Percentiles rank a stretch among this genome's conserved stretches.
Evolutionary conservation across 116 monocot species (phyloP).

Genomic region (Posidonia oceanica): DNA sequence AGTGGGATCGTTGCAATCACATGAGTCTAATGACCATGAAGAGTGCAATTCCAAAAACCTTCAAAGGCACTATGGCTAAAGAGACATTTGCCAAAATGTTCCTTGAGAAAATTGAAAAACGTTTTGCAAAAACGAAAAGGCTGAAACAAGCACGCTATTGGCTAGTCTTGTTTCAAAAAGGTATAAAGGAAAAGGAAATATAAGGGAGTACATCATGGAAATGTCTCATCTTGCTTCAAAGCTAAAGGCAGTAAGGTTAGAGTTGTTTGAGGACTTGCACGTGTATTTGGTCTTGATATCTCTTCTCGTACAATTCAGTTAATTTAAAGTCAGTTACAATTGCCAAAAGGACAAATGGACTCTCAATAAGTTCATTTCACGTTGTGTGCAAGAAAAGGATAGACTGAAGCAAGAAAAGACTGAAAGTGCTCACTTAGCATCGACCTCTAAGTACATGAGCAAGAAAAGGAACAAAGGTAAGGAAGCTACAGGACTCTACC

Average conservation of each 20-base stretch:
- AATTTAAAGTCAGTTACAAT: not conserved
- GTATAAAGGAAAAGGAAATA: too few species aligned
- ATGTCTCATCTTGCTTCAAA: not conserved
- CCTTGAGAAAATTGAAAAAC: conserved; percentile 14
- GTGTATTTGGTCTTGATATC: conserved; percentile 11
- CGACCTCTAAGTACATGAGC: too few species aligned
- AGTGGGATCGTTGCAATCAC: conserved; percentile 15
- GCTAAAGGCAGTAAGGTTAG: conserved; percentile 8
- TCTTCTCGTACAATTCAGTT: not conserved
- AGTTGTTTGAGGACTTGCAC: conserved; percentile 10
- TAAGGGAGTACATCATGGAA: too few species aligned
- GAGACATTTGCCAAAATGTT: conserved; percentile 5
- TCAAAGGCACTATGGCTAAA: conserved; percentile 11
- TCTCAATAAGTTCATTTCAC: too few species aligned
- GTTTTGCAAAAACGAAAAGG: too few species aligned
- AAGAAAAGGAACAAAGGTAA: not conserved
- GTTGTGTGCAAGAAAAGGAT: too few species aligned
- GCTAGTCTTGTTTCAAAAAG: too few species aligned
- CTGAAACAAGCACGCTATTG: too few species aligned
- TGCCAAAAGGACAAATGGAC: not conserved
- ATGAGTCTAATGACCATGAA: conserved; percentile 29
- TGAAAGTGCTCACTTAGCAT: too few species aligned
- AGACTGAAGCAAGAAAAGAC: too few species aligned
- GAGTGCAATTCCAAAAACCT: conserved; percentile 3
- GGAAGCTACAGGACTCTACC: not conserved